Percentiles rank a stretch among this genome's conserved stretches.
Conservation (phyloP, 192 early-diverging fungal genomes). For the Powellomyces hirtus region DNA sequence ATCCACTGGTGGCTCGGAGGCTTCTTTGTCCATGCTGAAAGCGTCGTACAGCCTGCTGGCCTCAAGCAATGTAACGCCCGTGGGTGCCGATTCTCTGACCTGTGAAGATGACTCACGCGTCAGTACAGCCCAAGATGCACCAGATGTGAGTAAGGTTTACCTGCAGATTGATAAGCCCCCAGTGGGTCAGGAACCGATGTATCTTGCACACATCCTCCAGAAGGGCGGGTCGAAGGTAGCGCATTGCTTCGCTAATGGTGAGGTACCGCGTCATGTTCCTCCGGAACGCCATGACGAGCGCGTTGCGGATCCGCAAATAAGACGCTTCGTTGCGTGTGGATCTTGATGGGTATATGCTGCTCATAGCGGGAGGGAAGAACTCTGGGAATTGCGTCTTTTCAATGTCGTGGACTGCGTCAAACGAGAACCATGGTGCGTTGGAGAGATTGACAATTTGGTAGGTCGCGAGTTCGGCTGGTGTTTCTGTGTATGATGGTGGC, state of each 20-base stretch:
- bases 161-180: slow-evolving; percentile 25
- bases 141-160: not conserved
- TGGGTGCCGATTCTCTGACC: not conserved
- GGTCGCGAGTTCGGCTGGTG: not conserved
- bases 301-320: slow-evolving; percentile 19
- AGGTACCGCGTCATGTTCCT: not conserved
- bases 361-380: not conserved
- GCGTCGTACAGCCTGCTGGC: not conserved
- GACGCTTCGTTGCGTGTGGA: not conserved
- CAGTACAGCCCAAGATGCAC: not conserved
- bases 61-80: not conserved
- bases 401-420: slow-evolving; percentile 3
- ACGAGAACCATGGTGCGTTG: slow-evolving; percentile 5
- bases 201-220: slow-evolving; percentile 5
- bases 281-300: slow-evolving; percentile 11
- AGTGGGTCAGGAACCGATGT: slow-evolving; percentile 14
- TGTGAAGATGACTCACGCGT: not conserved
- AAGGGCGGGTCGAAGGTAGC: not conserved
- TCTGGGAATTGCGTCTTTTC: not conserved
- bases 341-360: not conserved
- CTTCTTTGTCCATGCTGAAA: not conserved
- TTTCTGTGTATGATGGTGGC: not conserved
- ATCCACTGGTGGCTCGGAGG: not conserved
- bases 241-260: slow-evolving; percentile 11
- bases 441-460: not conserved